Conservation (phyloP, 495 filamentous ascomycete species). For the Penicillium cataractarum region DNA sequence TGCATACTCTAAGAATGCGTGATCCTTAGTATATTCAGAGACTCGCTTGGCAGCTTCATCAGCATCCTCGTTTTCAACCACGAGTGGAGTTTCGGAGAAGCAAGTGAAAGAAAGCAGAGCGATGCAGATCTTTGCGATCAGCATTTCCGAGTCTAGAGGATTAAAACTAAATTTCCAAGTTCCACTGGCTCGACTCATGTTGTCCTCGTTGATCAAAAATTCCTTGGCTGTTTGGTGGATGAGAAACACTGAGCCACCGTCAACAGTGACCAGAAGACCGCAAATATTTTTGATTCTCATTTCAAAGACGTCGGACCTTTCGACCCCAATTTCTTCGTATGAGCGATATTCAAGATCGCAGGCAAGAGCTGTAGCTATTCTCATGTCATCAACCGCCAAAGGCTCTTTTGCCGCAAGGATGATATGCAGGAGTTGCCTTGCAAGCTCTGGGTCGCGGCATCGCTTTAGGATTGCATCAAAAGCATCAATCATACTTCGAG, state of each 20-base stretch:
- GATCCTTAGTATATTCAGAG: constrained; percentile 2
- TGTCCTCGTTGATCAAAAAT: background rate
- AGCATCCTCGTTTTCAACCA: background rate
- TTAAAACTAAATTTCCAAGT: constrained; percentile 10
- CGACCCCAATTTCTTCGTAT: constrained; percentile 13
- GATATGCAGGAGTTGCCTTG: constrained; percentile 13
- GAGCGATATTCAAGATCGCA: constrained; percentile 11
- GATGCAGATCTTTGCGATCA: constrained; percentile 13
- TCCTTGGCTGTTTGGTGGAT: constrained; percentile 13
- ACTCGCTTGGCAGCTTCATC: constrained; percentile 1
- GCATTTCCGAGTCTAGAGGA: constrained; percentile 7
- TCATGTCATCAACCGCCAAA: constrained; percentile 14
- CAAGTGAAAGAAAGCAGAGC: constrained; percentile 15
- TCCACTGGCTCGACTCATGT: background rate
- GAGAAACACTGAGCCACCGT: constrained; percentile 9
- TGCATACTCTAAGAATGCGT: constrained; percentile 10
- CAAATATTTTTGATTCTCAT: constrained; percentile 16
- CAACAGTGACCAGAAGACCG: constrained; percentile 11
- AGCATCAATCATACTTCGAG: constrained; percentile 13
- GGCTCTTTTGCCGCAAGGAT: constrained; percentile 10
- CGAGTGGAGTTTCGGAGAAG: constrained; percentile 8
- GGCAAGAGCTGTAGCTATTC: constrained; percentile 13
- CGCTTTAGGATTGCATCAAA: constrained; percentile 13
- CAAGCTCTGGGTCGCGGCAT: constrained; percentile 16
- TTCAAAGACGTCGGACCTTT: constrained; percentile 8